Evolutionary conservation across 176 grass and related monocot genomes (phyloP), one percentile per base, ranked within the genome.

Genomic region (Neostapfia colusana): DNA sequence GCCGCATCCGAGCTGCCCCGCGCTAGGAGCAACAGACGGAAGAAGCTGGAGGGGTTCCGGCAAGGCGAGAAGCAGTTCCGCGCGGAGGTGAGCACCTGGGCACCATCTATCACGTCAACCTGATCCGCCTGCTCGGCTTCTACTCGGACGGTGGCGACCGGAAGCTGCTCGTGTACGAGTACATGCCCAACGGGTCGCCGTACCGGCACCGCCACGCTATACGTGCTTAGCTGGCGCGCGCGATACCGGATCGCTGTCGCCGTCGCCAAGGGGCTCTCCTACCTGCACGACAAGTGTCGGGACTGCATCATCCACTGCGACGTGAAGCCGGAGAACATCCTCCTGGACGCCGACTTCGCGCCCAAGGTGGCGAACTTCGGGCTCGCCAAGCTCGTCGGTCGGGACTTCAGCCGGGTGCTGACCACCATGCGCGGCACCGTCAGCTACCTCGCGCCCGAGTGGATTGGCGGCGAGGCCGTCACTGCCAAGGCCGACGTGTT

Each of bases 271-370:
- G 87, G 87, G 44, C 69, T 89, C 3, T 77, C 72, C 17, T 92
- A 92, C 72, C 73, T 90, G 8, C 91, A 90, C 21, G 64, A 85
- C 50, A 73, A 63, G 40, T 90, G 87, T 56, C 41, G 73, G 35
- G 81, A 85, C 71, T 60, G 84, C 72, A 93, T 93, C 49, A 87
- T 90, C 13, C 88, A 93, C 82, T 87, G 87, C 57, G 91, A 88
- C 79, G 45, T 93, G 70, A 90, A 93, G 70, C 91, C 88, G 14
- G 91, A 93, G 60, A 93, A 93, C 83, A 93, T 93, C 37, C 62
- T 88, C n/a, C n/a, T n/a, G n/a, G n/a, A n/a, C n/a, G n/a, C 84
- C 40, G 2, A 42, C 7, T 42, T 88, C 58, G 46, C 26, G 0
- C 67, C 71, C 3, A 80, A 80, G 40, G 86, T 88, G 1, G 81